These are phyloP conservation scores for Pseudocercospora ulei DNA, from an alignment of 2,329 filamentous ascomycete genomes.

Conservation along the genomic window DNA sequence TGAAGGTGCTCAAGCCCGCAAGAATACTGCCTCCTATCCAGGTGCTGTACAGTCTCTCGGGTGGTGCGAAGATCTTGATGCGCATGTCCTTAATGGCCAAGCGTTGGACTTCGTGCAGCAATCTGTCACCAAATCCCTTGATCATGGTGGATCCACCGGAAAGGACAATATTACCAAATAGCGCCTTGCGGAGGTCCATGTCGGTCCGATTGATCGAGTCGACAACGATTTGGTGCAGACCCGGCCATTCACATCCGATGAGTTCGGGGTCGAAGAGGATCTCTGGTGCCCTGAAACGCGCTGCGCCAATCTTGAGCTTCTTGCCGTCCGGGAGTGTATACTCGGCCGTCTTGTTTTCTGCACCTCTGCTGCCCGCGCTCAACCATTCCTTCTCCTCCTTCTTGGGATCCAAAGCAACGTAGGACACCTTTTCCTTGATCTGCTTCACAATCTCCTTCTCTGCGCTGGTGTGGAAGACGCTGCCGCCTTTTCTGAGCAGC, in stretches of 20 bases:
- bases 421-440: conserved; percentile 92
- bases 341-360: conserved; percentile 63
- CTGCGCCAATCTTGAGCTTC: conserved; percentile 85
- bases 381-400: conserved; percentile 97
- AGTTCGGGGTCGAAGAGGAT: conserved; percentile 97
- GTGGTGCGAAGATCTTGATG: conserved; percentile 97
- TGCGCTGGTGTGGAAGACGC: conserved; percentile 92
- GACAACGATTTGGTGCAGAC: conserved; percentile 94
- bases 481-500: conserved; percentile 79
- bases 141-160: conserved; percentile 93
- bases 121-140: conserved; percentile 88
- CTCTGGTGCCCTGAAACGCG: conserved; percentile 90
- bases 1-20: conserved; percentile 91
- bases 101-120: conserved; percentile 84
- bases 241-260: conserved; percentile 91
- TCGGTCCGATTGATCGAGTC: conserved; percentile 93
- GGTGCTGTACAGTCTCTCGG: conserved; percentile 95
- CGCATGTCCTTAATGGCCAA: conserved; percentile 97
- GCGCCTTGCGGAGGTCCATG: conserved; percentile 82
- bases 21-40: conserved; percentile 98
- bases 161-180: conserved; percentile 94
- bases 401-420: conserved; percentile 80
- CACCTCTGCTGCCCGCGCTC: conserved; percentile 53
- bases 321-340: conserved; percentile 88
- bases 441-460: conserved; percentile 97